Percentiles rank a stretch among this genome's conserved stretches.
Conservation (phyloP, 2,329 filamentous ascomycete species). For the Pestalotiopsis sp. region DNA sequence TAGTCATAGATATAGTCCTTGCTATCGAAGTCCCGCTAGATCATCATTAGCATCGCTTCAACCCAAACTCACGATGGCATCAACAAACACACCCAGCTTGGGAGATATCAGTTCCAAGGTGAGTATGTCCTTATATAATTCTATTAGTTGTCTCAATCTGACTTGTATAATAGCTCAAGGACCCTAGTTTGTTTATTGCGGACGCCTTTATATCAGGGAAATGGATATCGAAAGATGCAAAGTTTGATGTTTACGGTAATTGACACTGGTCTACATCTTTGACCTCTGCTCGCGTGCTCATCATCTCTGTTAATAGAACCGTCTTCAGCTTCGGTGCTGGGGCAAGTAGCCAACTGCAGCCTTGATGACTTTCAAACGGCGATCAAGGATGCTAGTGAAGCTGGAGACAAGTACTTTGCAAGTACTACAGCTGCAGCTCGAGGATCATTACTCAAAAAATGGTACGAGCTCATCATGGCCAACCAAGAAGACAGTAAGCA, state of each 20-base stretch:
- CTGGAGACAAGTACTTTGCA: neutral
- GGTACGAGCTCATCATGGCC: neutral
- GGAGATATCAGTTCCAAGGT: neutral
- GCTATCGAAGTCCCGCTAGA: no score
- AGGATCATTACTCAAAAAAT: neutral
- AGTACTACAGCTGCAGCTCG: neutral
- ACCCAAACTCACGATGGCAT: neutral
- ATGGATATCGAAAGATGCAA: neutral
- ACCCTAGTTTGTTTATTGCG: neutral
- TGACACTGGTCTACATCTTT: neutral
- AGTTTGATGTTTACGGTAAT: neutral
- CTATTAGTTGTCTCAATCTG: neutral
- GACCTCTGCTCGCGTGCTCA: neutral
- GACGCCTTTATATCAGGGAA: neutral
- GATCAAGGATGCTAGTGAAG: neutral
- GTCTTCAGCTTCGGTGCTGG: neutral
- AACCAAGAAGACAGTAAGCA: constrained; percentile 3
- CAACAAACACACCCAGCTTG: neutral
- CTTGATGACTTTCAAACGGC: neutral
- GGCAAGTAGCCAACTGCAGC: neutral
- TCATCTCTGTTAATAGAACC: neutral
- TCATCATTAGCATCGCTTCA: neutral
- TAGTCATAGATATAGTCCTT: no score
- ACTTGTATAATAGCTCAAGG: neutral
- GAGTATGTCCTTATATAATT: neutral